Base-by-base conservation (phyloP, 2,329 filamentous ascomycete genomes). In the Colletotrichum aenigma region DNA sequence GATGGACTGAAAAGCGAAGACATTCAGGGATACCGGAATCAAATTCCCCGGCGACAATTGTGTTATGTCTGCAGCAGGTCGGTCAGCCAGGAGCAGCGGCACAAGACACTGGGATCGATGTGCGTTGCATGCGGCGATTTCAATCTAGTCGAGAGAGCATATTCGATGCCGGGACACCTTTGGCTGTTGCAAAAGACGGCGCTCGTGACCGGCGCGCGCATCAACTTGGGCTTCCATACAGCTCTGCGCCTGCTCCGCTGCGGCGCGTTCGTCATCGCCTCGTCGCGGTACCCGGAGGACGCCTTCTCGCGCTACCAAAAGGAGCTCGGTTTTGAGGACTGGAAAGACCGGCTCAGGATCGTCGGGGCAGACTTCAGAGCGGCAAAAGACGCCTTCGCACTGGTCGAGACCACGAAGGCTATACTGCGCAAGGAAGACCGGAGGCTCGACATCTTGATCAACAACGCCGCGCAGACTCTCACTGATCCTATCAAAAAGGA, bases 401-500 rank as follows among this genome's bases (percentile, higher is more conserved):
- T 60, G 28, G 56, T 60, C 16, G 56, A 60, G 16, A 28, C 56
- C 1, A 12, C 56, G 16, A 60, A 32, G 18, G 64, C 61, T 7
- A 66, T 81, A n/a, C 55, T 83, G 24, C 15, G 28, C 6, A 16
- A 58, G 26, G 75, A 62, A 48, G 58, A 69, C 12, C 64, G 65
- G 32, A 62, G 21, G 38, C 76, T 86, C 12, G 79, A 85, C 73
- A 79, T 86, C 8, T 66, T 85, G 60, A 80, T 86, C 77, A 86
- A 85, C 64, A 86, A 86, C 65, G 84, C 84, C 3, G 84, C 84
- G 5, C 84, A 85, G 76, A 85, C 83, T 1, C 73, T 84, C 52
- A 85, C 83, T 0, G 84, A 86, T 58, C 80, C 82, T 9, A 56
- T 83, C 12, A 72, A 76, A 43, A 81, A 79, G 34, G 83, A 85